Base-by-base conservation (phyloP, 2,329 filamentous ascomycete species). In the Talaromyces verruculosus region DNA sequence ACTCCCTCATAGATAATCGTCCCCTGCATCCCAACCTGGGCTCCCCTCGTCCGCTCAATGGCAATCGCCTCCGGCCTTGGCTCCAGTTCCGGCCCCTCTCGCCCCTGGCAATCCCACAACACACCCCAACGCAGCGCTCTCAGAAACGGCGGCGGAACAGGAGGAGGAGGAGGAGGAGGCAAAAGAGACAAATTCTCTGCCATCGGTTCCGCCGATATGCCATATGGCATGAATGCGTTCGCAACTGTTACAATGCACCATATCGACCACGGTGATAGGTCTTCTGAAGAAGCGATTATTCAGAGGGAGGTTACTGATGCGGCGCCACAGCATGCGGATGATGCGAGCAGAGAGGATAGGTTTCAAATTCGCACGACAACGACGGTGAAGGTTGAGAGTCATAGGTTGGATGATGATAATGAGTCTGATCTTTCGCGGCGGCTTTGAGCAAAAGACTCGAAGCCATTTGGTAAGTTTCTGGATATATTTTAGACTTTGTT, bases 21-120 rank as follows among this genome's bases (percentile, higher is more conserved):
- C 33, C 72, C 78, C 5, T 81, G 76, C 62, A 70, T 83, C 10
- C 81, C 81, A 6, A 78, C 80, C 0, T 77, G 82, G n/a, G 77
- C 77, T 0, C 81, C 81, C 1, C 72, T 82, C 0, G 72, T 82
- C 67, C 71, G 67, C 41, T 59, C 70, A 33, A 69, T 73, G 60
- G 59, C 65, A 47, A 53, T 30, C 30, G 61, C 58, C 22, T 61
- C 55, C 15, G 39, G 41, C 22, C 3, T 65, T n/a, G 55, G 58
- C n/a, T 61, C 58, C 15, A 65, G 39, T n/a, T 35, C 10, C 6
- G 41, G n/a, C 22, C 39, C 33, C 13, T 60, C 57, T 39, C 61
- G 43, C 28, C 45, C 57, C 35, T 61, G 35, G 30, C 41, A 28
- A 51, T 65, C 30, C 11, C 25, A 62, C 11, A 25, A 53, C 30